Evolutionary conservation across 768 basidiomycete genomes (phyloP).

Genomic region (Neoboletus magnificus): DNA sequence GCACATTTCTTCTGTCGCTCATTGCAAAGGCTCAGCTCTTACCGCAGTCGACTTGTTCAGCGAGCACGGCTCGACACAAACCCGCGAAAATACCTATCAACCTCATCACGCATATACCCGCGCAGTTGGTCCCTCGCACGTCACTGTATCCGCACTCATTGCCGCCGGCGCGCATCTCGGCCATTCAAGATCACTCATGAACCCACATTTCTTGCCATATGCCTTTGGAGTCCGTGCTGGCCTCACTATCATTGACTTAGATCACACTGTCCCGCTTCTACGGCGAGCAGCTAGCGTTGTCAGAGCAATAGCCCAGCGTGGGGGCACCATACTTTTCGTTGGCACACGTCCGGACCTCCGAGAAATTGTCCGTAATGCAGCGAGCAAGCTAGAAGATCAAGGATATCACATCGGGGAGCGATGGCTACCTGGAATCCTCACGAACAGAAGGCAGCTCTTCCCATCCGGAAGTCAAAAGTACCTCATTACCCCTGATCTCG

Average conservation of each 20-base stretch:
- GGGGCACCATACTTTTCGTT: conserved; percentile 86
- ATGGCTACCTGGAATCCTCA: conserved; percentile 95
- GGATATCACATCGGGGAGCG: conserved; percentile 83
- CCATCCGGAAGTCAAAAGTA: conserved; percentile 52
- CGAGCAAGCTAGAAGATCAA: conserved; percentile 72
- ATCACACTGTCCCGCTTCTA: conserved; percentile 88
- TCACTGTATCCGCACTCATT: conserved; percentile 85
- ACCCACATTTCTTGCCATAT: conserved; percentile 87
- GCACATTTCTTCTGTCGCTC: conserved; percentile 21
- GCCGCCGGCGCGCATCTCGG: conserved; percentile 95
- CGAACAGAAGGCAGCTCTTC: conserved; percentile 78
- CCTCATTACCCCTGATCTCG: conserved; percentile 78
- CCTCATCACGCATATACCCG: conserved; percentile 68
- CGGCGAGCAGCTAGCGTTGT: conserved; percentile 88
- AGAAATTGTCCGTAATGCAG: conserved; percentile 71
- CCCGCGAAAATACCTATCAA: conserved; percentile 62
- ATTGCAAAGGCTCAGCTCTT: conserved; percentile 9
- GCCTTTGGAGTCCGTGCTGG: conserved; percentile 90
- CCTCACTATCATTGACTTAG: conserved; percentile 91
- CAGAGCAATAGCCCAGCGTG: conserved; percentile 73
- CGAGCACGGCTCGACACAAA: conserved; percentile 76
- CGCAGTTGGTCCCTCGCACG: conserved; percentile 54
- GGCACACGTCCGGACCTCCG: conserved; percentile 82
- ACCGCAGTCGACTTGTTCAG: conserved; percentile 57
- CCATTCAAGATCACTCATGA: conserved; percentile 78